Conservation (phyloP, 2,329 filamentous ascomycete species). For the Pseudocercospora eumusae region DNA sequence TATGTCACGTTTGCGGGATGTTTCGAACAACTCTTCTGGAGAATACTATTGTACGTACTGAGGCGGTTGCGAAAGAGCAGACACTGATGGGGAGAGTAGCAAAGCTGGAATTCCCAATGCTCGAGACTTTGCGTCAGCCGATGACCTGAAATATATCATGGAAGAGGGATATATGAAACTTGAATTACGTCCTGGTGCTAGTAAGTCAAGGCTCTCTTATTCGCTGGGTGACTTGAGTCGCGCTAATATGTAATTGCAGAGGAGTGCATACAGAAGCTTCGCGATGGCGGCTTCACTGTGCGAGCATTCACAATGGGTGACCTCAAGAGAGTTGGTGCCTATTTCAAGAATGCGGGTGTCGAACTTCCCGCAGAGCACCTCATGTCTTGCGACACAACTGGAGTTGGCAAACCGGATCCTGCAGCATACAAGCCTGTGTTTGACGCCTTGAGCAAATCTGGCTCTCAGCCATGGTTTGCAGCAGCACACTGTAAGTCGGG, state of each 20-base stretch:
- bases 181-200: constrained; percentile 43
- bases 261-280: constrained; percentile 48
- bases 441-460: constrained; percentile 42
- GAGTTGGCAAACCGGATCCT: constrained; percentile 54
- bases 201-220: not conserved
- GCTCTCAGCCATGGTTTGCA: constrained; percentile 50
- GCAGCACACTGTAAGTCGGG: constrained; percentile 62
- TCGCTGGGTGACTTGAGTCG: not conserved
- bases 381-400: constrained; percentile 52
- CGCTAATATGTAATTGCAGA: constrained; percentile 6
- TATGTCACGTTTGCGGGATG: constrained; percentile 48
- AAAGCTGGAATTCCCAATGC: constrained; percentile 49
- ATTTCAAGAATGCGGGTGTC: constrained; percentile 52
- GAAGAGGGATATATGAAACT: constrained; percentile 40
- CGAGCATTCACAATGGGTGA: constrained; percentile 59
- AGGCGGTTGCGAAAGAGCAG: no score
- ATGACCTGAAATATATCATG: constrained; percentile 47
- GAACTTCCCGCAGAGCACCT: constrained; percentile 55
- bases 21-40: constrained; percentile 52
- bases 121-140: constrained; percentile 45
- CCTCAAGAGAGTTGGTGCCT: constrained; percentile 50
- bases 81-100: constrained; percentile 4
- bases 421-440: constrained; percentile 51
- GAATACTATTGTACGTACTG: constrained; percentile 42
- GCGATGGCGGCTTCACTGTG: constrained; percentile 53